Evolutionary conservation across 2,329 filamentous ascomycete species (phyloP), one percentile per base, ranked within the genome.

Genomic region (Talaromyces islandicus): DNA sequence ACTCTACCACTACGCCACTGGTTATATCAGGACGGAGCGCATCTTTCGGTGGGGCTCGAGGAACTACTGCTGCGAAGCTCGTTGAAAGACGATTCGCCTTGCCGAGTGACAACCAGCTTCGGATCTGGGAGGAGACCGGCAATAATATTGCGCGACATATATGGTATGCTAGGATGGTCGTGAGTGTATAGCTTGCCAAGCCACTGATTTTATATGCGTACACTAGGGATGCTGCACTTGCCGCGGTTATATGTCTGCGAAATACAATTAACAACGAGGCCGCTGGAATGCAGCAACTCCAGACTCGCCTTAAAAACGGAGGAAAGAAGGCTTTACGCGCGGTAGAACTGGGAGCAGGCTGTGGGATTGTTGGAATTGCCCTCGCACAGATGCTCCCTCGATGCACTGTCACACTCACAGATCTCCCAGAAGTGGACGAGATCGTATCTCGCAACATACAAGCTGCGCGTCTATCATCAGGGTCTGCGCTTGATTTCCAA

Each of bases 121-220:
- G 72, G 35, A 82, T 90, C 51, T 86, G 83, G 77, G 88, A 90
- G 69, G 88, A 90, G 67, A 88, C 85, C 0, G 87, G 87, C 4
- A 87, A 90, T 67, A 88, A 85, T 69, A 90, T 90, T 67, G 88
- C 88, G 6, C 78, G 86, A 48, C 88, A 90, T 74, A 79, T 90
- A 54, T 90, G 88, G 88, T 87, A 78, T 69, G 73, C 25, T 63
- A 11, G 19, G 48, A 7, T 9, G 1, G 4, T 48, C 38, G n/a
- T 32, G n/a, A n/a, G 9, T 10, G 12, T 19, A 24, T 21, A n/a
- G n/a, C 1, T 43, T 48, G 52, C 11, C 57, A 48, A 35, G 57
- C 12, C 6, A 7, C 60, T 29, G 27, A 38, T 64, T 61, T 63
- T 69, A 59, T 54, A 53, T 41, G 54, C 43, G 54, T 53, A 54